These are phyloP conservation scores for Epichloe gansuensis DNA, from an alignment of 2,329 filamentous ascomycete genomes.

Conservation along the genomic window DNA sequence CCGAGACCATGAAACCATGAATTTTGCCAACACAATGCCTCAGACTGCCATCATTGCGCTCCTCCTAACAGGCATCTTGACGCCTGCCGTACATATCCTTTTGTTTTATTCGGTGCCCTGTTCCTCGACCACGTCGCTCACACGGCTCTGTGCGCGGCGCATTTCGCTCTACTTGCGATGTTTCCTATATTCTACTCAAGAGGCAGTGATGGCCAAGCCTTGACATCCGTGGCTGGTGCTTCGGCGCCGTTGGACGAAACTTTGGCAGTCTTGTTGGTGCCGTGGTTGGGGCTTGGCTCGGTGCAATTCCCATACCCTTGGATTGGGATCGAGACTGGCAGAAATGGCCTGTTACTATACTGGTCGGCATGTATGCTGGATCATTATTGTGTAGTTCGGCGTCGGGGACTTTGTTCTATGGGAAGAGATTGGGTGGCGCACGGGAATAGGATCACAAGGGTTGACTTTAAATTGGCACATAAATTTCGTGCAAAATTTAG, in stretches of 20 bases:
- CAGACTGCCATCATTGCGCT: constrained; percentile 35
- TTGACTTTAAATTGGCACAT: constrained; percentile 5
- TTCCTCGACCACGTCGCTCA: constrained; percentile 68
- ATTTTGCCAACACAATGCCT: no score
- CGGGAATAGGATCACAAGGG: constrained; percentile 15
- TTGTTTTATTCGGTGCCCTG: constrained; percentile 86
- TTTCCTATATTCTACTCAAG: constrained; percentile 79
- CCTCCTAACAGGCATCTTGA: constrained; percentile 56
- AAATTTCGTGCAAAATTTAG: not conserved
- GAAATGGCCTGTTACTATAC: constrained; percentile 87
- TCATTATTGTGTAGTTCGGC: constrained; percentile 58
- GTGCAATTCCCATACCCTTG: constrained; percentile 86
- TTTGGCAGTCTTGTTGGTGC: constrained; percentile 69
- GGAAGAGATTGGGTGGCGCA: constrained; percentile 26
- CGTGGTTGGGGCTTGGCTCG: constrained; percentile 76
- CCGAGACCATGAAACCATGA: no score
- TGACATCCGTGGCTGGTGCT: constrained; percentile 57
- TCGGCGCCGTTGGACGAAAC: constrained; percentile 68
- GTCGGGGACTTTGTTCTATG: constrained; percentile 39
- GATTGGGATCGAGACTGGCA: constrained; percentile 99
- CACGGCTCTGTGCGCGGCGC: constrained; percentile 68
- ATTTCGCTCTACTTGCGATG: constrained; percentile 66
- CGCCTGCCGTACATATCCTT: constrained; percentile 47
- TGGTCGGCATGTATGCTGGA: constrained; percentile 71
- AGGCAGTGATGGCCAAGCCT: constrained; percentile 60